Evolutionary conservation across 495 filamentous ascomycete genomes (phyloP).

Genomic region (Cetradonia linearis): DNA sequence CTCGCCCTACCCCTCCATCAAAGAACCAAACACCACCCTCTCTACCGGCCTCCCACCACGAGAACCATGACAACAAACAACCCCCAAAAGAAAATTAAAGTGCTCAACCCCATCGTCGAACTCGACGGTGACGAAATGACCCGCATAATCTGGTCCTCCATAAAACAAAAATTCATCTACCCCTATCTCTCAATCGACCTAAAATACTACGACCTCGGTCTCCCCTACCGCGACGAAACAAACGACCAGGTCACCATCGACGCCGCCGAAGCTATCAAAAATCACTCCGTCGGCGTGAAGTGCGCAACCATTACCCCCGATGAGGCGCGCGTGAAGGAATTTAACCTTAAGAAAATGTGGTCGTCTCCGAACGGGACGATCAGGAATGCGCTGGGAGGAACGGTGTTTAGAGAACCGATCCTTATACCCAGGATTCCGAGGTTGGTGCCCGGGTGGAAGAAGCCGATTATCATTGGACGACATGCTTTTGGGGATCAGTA

Average conservation of each 20-base stretch:
- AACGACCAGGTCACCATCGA: conserved; percentile 92
- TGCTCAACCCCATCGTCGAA: conserved; percentile 94
- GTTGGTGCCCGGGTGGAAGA: conserved; percentile 92
- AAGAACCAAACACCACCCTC: not conserved
- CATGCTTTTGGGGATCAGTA: conserved; percentile 99
- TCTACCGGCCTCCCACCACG: not conserved
- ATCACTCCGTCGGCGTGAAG: conserved; percentile 97
- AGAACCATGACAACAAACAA: conserved; percentile 22
- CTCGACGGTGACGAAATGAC: conserved; percentile 99
- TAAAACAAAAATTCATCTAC: conserved; percentile 94
- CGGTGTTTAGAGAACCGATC: conserved; percentile 97
- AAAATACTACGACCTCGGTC: conserved; percentile 97
- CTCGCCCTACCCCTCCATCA: not conserved
- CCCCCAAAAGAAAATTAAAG: conserved; percentile 65
- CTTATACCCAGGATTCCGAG: conserved; percentile 86
- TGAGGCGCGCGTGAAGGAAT: conserved; percentile 91
- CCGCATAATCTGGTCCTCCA: conserved; percentile 94
- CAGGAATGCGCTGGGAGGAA: conserved; percentile 88
- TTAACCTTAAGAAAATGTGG: conserved; percentile 99
- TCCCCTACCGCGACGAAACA: conserved; percentile 91
- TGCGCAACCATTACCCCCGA: conserved; percentile 98
- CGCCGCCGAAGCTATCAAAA: conserved; percentile 93
- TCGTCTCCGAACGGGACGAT: conserved; percentile 97
- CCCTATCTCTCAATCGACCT: conserved; percentile 94
- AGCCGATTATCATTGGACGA: conserved; percentile 96